Base-by-base conservation (phyloP, 352 stramenopile genomes). In the Phytopythium chamaehyphon region DNA sequence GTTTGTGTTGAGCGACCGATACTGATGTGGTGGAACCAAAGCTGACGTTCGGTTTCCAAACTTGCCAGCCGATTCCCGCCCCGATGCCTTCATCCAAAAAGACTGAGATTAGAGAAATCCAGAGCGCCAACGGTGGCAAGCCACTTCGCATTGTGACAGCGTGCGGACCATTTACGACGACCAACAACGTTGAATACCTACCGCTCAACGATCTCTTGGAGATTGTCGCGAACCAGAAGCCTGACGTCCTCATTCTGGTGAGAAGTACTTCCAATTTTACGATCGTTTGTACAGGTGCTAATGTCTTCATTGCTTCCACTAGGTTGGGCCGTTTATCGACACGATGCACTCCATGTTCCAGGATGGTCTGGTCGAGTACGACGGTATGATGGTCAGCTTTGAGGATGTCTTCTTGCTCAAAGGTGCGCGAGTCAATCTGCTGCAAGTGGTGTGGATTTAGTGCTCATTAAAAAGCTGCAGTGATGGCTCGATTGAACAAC, bases 241-340 rank as follows among this genome's bases (percentile, higher is more conserved):
- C 96, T 1, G 91, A 99, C 67, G 92, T 98, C 19, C 79, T 98
- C 14, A 72, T 99, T 46, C 66, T 99, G 21, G 83, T 93, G 65
- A 35, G 73, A 57, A 12, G 16, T 3, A 18, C 43, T n/a, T n/a
- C n/a, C n/a, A n/a, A n/a, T n/a, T n/a, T n/a, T n/a, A n/a, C n/a
- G n/a, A n/a, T n/a, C n/a, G n/a, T n/a, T n/a, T n/a, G n/a, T n/a
- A n/a, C n/a, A n/a, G n/a, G n/a, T n/a, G n/a, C 28, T 33, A 33
- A 33, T 8, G 3, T 6, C 4, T 6, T 2, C 18, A 11, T 36
- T 46, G 40, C 22, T 26, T 22, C 11, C 61, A 9, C 3, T 38
- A 93, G 83, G 80, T 95, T 35, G 96, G 96, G 15, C 96, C 96
- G 14, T 99, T 99, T 75, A 96, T 99, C 22, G 95, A 98, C 67